Base-by-base conservation (phyloP, 192 early-diverging fungal species). In the Rhizophagus clarus region DNA sequence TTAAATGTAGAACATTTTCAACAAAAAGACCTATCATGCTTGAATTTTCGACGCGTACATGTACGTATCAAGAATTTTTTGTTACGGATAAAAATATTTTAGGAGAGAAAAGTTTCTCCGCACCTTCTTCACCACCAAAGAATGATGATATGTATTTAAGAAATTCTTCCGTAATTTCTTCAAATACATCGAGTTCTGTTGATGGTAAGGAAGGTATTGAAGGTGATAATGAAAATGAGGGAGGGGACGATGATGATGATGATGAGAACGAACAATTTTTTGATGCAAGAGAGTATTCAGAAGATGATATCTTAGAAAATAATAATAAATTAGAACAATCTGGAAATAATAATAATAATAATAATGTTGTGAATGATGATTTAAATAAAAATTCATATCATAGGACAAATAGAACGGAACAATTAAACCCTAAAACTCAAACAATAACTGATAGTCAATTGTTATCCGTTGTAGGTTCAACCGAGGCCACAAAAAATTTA, bases 251-350 rank as follows among this genome's bases (percentile, higher is more conserved):
- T 12, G 63, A 64, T 12, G 62, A 28, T 15, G 63, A 64, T 29
- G 63, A 64, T 26, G 63, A 56, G 51, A 17, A 64, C 7, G 63
- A 66, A 66, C 63, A 66, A 66, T 66, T 66, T 66, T 66, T n/a
- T 66, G 63, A 66, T 66, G 63, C 63, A 31, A 15, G 1, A 66
- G 63, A 66, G 2, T 26, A 26, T 66, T 9, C 10, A 31, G 63
- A 66, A 15, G 28, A 66, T 1, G 28, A 29, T 66, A 31, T 29
- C 31, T 17, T 66, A 28, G 15, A 66, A 2, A 3, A 64, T 64
- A 64, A 64, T 10, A 1, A 37, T 64, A n/a, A n/a, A n/a, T n/a
- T n/a, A 28, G 62, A 63, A 8, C 22, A 26, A 28, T 11, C 10
- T 26, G n/a, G n/a, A n/a, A 26, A 26, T 12, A 63, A 28, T 4